Evolutionary conservation across 2,329 filamentous ascomycete genomes (phyloP).

Genomic region (Paecilomyces variotii): DNA sequence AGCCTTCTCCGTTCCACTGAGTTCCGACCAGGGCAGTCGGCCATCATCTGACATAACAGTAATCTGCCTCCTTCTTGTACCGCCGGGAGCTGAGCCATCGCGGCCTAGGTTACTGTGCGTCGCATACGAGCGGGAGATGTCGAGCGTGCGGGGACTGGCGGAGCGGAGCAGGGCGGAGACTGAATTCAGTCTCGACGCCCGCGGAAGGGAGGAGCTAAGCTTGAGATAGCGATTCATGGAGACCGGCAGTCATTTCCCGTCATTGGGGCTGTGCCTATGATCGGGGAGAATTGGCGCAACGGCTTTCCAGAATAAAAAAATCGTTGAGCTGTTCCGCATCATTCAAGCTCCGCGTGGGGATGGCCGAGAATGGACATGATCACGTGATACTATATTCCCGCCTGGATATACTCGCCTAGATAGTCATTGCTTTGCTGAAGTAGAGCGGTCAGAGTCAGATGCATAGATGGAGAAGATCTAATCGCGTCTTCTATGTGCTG

Average conservation of each 20-base stretch:
- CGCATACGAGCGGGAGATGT: slow-evolving; percentile 47
- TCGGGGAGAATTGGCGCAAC: neutral
- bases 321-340: neutral
- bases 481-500: too few relatives aligned
- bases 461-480: too few relatives aligned
- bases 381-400: neutral
- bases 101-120: slow-evolving; percentile 45
- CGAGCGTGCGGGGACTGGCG: slow-evolving; percentile 1
- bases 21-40: slow-evolving; percentile 67
- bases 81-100: slow-evolving; percentile 21
- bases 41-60: slow-evolving; percentile 85
- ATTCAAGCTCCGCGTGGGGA: neutral
- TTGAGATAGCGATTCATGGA: slow-evolving; percentile 17
- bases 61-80: slow-evolving; percentile 57
- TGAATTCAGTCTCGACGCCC: neutral
- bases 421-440: too few relatives aligned
- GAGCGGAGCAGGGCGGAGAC: neutral
- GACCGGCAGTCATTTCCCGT: slow-evolving; percentile 8
- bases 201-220: slow-evolving; percentile 9
- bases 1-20: slow-evolving; percentile 69
- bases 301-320: neutral
- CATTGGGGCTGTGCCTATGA: slow-evolving; percentile 6
- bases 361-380: neutral
- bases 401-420: neutral
- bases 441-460: too few relatives aligned